A percentile compares a stretch with the other conserved stretches of the same genome.
Conservation (phyloP, 352 stramenopile genomes). For the Peronospora farinosa region DNA sequence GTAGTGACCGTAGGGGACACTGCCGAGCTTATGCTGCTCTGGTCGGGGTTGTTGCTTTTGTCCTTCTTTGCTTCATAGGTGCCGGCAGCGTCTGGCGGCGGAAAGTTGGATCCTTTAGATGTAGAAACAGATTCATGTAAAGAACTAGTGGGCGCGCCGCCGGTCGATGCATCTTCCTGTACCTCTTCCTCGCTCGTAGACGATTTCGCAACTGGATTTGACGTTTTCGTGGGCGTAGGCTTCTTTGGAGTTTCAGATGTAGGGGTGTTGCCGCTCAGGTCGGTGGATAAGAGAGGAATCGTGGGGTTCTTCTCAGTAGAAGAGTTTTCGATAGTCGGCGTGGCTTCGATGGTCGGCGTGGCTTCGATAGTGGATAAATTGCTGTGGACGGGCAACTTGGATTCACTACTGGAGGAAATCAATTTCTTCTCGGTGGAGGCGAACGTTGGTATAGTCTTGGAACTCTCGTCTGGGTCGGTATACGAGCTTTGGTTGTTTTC, state of each 20-base stretch:
- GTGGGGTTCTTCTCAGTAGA: slow-evolving; percentile 22
- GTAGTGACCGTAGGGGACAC: slow-evolving; percentile 16
- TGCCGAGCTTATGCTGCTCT: slow-evolving; percentile 17
- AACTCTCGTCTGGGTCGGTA: neutral
- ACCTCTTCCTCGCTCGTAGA: too few species aligned
- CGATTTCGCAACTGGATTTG: slow-evolving; percentile 11
- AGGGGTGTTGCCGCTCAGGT: slow-evolving; percentile 17
- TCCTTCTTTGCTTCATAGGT: slow-evolving; percentile 16
- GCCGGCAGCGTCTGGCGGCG: slow-evolving; percentile 8
- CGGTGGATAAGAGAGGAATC: slow-evolving; percentile 18
- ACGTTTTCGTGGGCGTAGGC: slow-evolving; percentile 23
- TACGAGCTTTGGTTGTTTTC: too few species aligned
- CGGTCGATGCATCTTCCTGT: too few species aligned
- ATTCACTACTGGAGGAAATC: slow-evolving; percentile 25
- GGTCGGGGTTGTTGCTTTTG: slow-evolving; percentile 1
- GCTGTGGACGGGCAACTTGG: neutral
- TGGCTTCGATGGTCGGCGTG: slow-evolving; percentile 8
- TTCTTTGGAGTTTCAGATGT: slow-evolving; percentile 22
- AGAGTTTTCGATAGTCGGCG: slow-evolving; percentile 11
- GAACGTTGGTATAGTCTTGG: neutral
- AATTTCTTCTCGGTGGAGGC: slow-evolving; percentile 24
- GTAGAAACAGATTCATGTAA: too few species aligned
- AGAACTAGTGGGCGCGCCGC: slow-evolving; percentile 6
- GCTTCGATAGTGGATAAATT: too few species aligned
- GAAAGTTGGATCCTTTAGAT: slow-evolving; percentile 9